phyloP scores from a whole-genome alignment of 139 green algal species.

The Raphidocelis subcapitata region DNA sequence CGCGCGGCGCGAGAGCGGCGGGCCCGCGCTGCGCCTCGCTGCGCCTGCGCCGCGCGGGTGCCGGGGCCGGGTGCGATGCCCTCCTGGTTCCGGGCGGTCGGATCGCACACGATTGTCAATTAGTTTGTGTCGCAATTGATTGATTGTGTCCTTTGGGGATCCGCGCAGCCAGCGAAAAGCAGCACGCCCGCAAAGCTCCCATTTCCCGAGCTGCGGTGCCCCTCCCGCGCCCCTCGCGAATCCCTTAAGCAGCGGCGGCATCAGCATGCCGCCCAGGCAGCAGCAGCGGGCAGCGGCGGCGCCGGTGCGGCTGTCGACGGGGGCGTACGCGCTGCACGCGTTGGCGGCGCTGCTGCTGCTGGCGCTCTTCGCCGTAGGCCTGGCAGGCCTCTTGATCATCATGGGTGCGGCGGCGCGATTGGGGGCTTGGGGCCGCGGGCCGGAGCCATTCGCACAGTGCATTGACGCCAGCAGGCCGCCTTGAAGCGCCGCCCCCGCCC shows the following conservation, averaged over 20 bases:
- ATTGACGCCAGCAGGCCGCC: no score
- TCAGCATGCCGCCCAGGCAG: neutral
- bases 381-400: constrained; percentile 19
- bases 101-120: neutral
- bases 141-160: neutral
- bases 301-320: constrained; percentile 12
- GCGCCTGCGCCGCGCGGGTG: neutral
- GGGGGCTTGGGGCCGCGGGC: neutral
- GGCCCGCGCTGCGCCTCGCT: no score
- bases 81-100: neutral
- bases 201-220: no score
- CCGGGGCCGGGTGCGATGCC: neutral
- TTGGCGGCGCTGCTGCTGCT: constrained; percentile 12
- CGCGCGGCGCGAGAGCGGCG: no score
- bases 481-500: no score
- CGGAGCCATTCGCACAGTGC: no score
- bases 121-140: neutral
- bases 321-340: constrained; percentile 7
- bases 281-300: neutral
- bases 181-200: no score
- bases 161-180: no score
- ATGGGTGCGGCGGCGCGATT: constrained; percentile 11
- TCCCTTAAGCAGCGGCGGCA: neutral
- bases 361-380: constrained; percentile 8
- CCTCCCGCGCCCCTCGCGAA: no score